phyloP scores from a whole-genome alignment of 805 yeast genomes.

The Saccharomycodes ludwigii region DNA sequence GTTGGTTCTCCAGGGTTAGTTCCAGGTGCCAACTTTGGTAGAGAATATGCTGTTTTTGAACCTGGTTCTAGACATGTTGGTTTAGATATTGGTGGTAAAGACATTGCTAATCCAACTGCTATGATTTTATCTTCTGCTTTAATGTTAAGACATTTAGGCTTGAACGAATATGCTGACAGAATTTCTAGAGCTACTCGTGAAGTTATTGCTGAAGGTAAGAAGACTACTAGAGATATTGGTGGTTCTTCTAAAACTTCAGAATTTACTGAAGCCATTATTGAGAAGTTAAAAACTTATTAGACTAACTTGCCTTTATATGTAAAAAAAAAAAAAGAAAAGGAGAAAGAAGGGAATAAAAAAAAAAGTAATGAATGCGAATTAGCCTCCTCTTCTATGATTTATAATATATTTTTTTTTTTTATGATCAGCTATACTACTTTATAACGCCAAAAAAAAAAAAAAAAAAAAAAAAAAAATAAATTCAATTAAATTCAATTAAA shows the following conservation, averaged over 20 bases:
- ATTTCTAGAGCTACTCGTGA: constrained; percentile 82
- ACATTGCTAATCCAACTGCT: constrained; percentile 96
- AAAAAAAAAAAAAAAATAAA: no score
- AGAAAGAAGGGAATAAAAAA: no score
- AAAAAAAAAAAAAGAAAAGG: no score
- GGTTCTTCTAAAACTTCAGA: constrained; percentile 84
- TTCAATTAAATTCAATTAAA: no score
- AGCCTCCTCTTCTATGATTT: no score
- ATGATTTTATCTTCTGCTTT: constrained; percentile 85
- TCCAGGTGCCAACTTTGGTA: constrained; percentile 97
- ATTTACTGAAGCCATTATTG: constrained; percentile 83
- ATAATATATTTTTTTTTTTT: no score
- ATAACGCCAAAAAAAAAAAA: no score
- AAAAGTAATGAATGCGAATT: no score
- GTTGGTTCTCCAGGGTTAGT: constrained; percentile 27
- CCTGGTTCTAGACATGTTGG: constrained; percentile 99
- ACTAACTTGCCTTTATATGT: background rate
- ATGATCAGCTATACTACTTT: no score
- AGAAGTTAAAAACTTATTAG: constrained; percentile 34
- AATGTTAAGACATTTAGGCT: constrained; percentile 91
- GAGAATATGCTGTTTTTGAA: constrained; percentile 95
- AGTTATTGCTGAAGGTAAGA: constrained; percentile 79
- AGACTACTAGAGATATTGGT: constrained; percentile 83
- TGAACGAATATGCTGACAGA: constrained; percentile 72
- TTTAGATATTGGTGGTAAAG: constrained; percentile 86